Conservation (phyloP, 306 rosid species). For the Cucumis melo region DNA sequence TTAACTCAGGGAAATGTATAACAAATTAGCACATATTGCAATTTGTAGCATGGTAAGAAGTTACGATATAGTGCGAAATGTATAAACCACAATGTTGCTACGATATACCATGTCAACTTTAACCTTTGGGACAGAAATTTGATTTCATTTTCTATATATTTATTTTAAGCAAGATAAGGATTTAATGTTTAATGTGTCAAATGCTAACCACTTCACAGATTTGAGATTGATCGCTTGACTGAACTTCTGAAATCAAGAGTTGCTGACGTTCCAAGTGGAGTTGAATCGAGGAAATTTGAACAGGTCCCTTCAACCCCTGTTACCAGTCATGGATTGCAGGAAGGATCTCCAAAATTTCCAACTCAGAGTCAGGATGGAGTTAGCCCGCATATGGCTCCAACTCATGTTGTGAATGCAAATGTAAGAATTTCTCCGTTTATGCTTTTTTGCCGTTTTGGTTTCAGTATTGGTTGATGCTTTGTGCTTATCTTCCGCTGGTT, state of each 20-base stretch:
- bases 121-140: background rate
- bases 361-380: slow-evolving; percentile 16
- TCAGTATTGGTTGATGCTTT: background rate
- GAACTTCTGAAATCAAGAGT: slow-evolving; percentile 68
- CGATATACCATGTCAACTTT: background rate
- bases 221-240: slow-evolving; percentile 78
- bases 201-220: slow-evolving; percentile 31
- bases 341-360: slow-evolving; percentile 24
- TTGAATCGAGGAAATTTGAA: slow-evolving; percentile 30
- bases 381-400: slow-evolving; percentile 22
- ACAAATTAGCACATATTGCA: background rate
- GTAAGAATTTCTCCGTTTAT: slow-evolving; percentile 26
- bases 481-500: background rate
- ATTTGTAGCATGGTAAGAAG: background rate
- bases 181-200: background rate
- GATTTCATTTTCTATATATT: background rate
- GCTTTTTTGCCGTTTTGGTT: background rate
- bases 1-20: background rate
- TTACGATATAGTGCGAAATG: background rate
- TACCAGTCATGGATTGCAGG: slow-evolving; percentile 21
- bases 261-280: slow-evolving; percentile 30
- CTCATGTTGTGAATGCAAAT: slow-evolving; percentile 30
- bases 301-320: slow-evolving; percentile 21
- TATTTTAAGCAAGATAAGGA: background rate
- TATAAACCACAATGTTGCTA: background rate